A percentile compares a stretch with the other conserved stretches of the same genome.
phyloP scores from a whole-genome alignment of 2,329 filamentous ascomycete species.

The Colletotrichum sp. region DNA sequence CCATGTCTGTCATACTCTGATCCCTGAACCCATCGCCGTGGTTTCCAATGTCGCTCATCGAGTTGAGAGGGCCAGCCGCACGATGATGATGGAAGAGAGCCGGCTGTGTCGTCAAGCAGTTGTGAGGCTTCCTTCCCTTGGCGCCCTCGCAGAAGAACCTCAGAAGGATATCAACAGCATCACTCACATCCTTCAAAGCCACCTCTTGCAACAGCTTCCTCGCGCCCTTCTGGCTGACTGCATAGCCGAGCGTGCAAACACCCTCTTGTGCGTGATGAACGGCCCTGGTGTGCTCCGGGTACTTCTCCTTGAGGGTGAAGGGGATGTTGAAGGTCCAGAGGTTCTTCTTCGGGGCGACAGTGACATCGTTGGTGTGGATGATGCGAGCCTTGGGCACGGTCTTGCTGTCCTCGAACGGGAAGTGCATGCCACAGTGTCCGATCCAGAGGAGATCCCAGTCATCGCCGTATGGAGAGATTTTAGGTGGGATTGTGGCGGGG shows the following conservation, averaged over 20 bases:
- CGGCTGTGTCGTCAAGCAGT: constrained; percentile 45
- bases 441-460: constrained; percentile 58
- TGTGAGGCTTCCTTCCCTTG: constrained; percentile 35
- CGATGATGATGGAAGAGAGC: constrained; percentile 52
- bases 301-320: constrained; percentile 36
- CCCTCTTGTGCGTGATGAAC: constrained; percentile 45
- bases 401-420: constrained; percentile 25
- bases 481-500: constrained; percentile 20
- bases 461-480: constrained; percentile 49
- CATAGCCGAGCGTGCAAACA: constrained; percentile 48
- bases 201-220: constrained; percentile 46
- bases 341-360: constrained; percentile 36
- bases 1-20: constrained; percentile 33
- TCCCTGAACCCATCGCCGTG: constrained; percentile 34
- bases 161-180: constrained; percentile 48
- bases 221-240: constrained; percentile 47
- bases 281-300: constrained; percentile 46
- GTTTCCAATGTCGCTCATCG: constrained; percentile 40
- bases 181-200: constrained; percentile 41
- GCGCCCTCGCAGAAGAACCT: constrained; percentile 48
- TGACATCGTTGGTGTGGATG: constrained; percentile 34
- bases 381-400: constrained; percentile 32
- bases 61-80: constrained; percentile 35
- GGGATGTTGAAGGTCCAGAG: constrained; percentile 38
- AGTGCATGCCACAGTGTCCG: constrained; percentile 48